Conservation (phyloP, 768 basidiomycete species). For the Gautieria morchelliformis region DNA sequence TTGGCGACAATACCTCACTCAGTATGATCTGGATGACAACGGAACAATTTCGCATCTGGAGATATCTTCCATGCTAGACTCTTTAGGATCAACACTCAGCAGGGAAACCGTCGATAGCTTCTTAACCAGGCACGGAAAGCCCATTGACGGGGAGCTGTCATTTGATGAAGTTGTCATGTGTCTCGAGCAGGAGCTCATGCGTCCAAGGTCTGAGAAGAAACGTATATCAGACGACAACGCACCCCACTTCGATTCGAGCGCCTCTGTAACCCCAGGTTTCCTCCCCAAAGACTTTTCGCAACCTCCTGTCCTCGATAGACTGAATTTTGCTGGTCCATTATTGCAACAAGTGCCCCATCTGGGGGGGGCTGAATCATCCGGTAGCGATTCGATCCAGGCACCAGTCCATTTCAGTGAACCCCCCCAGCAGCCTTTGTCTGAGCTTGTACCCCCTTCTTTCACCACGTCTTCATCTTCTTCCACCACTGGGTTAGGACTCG, state of each 20-base stretch:
- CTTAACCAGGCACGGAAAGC: conserved; percentile 63
- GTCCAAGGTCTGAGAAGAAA: conserved; percentile 64
- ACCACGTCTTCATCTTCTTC: conserved; percentile 6
- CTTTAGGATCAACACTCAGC: conserved; percentile 88
- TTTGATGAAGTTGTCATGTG: conserved; percentile 74
- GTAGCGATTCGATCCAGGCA: conserved; percentile 9
- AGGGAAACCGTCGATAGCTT: conserved; percentile 69
- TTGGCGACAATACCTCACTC: conserved; percentile 81
- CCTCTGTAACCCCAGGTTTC: conserved; percentile 24
- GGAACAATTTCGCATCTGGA: conserved; percentile 69
- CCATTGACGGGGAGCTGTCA: conserved; percentile 63
- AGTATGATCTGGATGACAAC: conserved; percentile 87
- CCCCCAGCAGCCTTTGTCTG: conserved; percentile 33
- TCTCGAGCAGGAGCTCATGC: conserved; percentile 75
- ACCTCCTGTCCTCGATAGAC: conserved; percentile 22
- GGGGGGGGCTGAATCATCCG: conserved; percentile 7
- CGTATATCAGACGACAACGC: conserved; percentile 42
- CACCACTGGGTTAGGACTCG: conserved; percentile 5
- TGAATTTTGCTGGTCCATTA: conserved; percentile 5
- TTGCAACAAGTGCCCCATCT: neutral
- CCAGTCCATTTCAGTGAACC: conserved; percentile 34
- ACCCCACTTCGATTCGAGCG: conserved; percentile 9
- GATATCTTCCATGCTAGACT: conserved; percentile 91
- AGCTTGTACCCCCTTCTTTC: conserved; percentile 26
- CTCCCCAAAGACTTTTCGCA: conserved; percentile 58